Evolutionary conservation across 1,139 yeast genomes (phyloP).

Genomic region (Maudiozyma humilis): DNA sequence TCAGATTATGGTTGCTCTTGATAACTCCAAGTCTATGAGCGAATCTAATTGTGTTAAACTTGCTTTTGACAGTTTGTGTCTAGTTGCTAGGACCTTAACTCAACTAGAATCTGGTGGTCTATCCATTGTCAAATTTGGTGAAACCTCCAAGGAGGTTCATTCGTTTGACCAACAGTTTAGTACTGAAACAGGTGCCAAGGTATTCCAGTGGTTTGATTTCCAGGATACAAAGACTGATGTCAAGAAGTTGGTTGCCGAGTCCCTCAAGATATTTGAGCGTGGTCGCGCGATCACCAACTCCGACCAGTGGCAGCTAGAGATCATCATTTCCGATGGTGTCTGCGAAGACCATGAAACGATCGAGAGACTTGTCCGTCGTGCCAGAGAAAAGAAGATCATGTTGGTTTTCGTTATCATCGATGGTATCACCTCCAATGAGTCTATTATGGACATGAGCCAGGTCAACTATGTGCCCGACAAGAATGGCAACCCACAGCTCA

Average conservation of each 20-base stretch:
- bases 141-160: slow-evolving; percentile 74
- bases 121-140: slow-evolving; percentile 88
- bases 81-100: slow-evolving; percentile 88
- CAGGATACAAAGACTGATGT: slow-evolving; percentile 84
- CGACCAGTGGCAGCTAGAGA: slow-evolving; percentile 89
- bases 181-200: slow-evolving; percentile 72
- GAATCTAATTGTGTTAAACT: slow-evolving; percentile 84
- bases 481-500: slow-evolving; percentile 63
- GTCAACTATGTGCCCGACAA: slow-evolving; percentile 67
- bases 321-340: slow-evolving; percentile 90
- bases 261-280: slow-evolving; percentile 61
- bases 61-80: slow-evolving; percentile 90
- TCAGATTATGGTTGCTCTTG: slow-evolving; percentile 95
- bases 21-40: slow-evolving; percentile 95
- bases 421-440: slow-evolving; percentile 75
- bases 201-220: slow-evolving; percentile 86
- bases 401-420: slow-evolving; percentile 90
- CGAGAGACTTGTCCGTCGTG: slow-evolving; percentile 76
- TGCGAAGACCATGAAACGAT: slow-evolving; percentile 89
- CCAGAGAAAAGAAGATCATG: slow-evolving; percentile 90
- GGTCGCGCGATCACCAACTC: slow-evolving; percentile 49
- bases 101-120: slow-evolving; percentile 93
- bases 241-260: slow-evolving; percentile 58
- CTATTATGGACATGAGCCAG: slow-evolving; percentile 91
- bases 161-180: slow-evolving; percentile 81